A percentile compares a stretch with the other conserved stretches of the same genome.
Conservation (phyloP, 2,329 filamentous ascomycete genomes). For the Cryphonectria naterciae region DNA sequence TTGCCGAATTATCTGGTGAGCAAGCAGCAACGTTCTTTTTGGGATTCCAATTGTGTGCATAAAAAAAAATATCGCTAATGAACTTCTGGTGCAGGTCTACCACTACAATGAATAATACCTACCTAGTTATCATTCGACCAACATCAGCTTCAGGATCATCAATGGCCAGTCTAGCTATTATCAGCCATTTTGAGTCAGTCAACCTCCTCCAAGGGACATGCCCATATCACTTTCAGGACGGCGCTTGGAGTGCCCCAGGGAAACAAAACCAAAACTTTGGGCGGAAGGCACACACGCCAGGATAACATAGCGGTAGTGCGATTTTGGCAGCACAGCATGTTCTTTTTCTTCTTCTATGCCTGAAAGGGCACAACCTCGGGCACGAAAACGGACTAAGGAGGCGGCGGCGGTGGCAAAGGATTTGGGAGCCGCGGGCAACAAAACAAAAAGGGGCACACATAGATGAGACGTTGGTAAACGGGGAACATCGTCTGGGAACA, state of each 20-base stretch:
- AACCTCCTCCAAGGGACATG: not conserved
- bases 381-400: not conserved
- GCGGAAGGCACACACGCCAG: not conserved
- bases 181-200: not conserved
- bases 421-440: not conserved
- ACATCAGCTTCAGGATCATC: not conserved
- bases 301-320: not conserved
- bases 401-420: not conserved
- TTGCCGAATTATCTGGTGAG: conserved; percentile 94
- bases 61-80: conserved; percentile 13
- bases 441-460: not conserved
- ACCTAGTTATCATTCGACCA: conserved; percentile 3
- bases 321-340: not conserved
- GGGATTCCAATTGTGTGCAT: not conserved
- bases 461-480: not conserved
- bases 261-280: not conserved
- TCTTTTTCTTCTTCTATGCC: not conserved
- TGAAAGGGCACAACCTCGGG: not conserved
- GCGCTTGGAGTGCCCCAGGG: not conserved
- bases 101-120: conserved; percentile 77
- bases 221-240: not conserved
- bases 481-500: not conserved
- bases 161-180: not conserved
- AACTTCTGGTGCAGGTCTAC: conserved; percentile 64
- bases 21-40: conserved; percentile 36